Base-by-base conservation (phyloP, 306 rosid genomes). In the Lagenaria siceraria region DNA sequence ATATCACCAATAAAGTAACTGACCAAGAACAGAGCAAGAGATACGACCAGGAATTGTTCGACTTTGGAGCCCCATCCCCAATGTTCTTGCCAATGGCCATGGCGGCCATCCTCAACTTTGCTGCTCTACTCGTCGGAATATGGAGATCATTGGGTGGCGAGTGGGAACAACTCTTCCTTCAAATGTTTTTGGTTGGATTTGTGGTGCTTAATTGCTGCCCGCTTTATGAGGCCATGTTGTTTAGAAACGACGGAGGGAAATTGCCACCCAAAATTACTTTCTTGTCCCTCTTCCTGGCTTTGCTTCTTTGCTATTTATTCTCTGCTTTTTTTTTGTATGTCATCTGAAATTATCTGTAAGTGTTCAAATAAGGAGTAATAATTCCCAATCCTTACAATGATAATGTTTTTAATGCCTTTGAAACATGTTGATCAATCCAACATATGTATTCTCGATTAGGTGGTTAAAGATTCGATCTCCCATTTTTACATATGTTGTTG, bases 21-120 rank as follows among this genome's bases (percentile, higher is more conserved):
- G 82, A 83, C 9, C 74, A 38, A 0, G 84, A 80, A n/a, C 86
- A 80, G 35, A 84, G 82, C 73, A 87, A 84, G 74, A 80, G 87
- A 65, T 87, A 87, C 21, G 79, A 81, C 4, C 75, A 82, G 51
- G 80, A 86, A 2, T 33, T 46, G 10, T 80, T 82, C 10, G 85
- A 84, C 36, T 87, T 87, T 21, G 90, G 88, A 40, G 77, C 65
- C 7, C 10, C 69, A 8, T 80, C 90, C 4, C 85, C 86, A 29
- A 62, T 87, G 82, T 82, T 87, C 46, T 78, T 82, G 52, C 76
- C 86, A 0, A 1, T 84, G 24, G 74, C 82, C 49, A 53, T 62
- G 66, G 85, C 80, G 1, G 85, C 90, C 1, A 27, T 76, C 4
- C 14, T 78, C 75, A 87, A 87, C 74, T 65, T 87, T 46, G 83